These are phyloP conservation scores for Strobilomyces confusus DNA, from an alignment of 768 basidiomycete genomes.

Conservation along the genomic window DNA sequence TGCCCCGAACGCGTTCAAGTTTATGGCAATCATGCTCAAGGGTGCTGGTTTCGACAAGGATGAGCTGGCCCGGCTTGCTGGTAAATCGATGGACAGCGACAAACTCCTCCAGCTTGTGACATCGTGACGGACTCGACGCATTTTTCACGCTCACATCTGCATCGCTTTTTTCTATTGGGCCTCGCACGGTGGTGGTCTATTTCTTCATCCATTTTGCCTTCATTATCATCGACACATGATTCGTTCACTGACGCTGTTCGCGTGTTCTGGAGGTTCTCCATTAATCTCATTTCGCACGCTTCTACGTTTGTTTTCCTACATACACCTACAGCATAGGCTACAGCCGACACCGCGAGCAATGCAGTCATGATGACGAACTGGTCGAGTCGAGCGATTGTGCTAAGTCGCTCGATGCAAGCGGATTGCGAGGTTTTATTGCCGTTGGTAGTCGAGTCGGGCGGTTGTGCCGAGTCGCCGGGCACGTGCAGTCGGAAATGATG, in stretches of 20 bases:
- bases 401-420: too few species aligned
- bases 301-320: conserved; percentile 14
- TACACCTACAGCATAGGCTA: conserved; percentile 24
- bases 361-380: conserved; percentile 16
- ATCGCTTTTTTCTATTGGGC: conserved; percentile 11
- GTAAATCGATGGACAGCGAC: conserved; percentile 58
- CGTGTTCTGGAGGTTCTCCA: conserved; percentile 26
- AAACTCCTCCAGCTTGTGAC: conserved; percentile 57
- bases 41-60: conserved; percentile 58
- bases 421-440: too few species aligned
- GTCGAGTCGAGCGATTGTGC: neutral
- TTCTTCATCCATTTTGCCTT: neutral
- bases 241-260: conserved; percentile 25
- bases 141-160: conserved; percentile 12
- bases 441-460: too few species aligned
- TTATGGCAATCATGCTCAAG: conserved; percentile 72
- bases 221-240: conserved; percentile 8
- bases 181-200: conserved; percentile 12
- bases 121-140: conserved; percentile 28
- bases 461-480: too few species aligned
- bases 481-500: too few species aligned
- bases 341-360: conserved; percentile 23
- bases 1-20: conserved; percentile 78
- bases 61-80: conserved; percentile 51
- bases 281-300: conserved; percentile 29